Evolutionary conservation across 2,329 filamentous ascomycete genomes (phyloP).

Genomic region (Colletotrichum somersetense): DNA sequence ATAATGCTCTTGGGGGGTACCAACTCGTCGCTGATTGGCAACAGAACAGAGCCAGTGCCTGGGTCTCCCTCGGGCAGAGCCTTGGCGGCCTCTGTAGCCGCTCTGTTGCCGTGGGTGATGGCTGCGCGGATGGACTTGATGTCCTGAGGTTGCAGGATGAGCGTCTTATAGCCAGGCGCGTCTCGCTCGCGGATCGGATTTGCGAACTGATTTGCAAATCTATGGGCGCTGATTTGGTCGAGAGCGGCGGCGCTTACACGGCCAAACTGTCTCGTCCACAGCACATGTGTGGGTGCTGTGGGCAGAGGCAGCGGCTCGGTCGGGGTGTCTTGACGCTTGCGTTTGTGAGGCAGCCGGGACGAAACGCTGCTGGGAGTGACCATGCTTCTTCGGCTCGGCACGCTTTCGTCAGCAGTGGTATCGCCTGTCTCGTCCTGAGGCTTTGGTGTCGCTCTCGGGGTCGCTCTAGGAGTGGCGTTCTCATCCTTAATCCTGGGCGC

Average conservation of each 20-base stretch:
- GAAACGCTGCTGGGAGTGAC: conserved; percentile 54
- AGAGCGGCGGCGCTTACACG: conserved; percentile 79
- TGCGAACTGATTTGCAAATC: conserved; percentile 83
- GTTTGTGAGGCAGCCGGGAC: conserved; percentile 59
- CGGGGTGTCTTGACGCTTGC: conserved; percentile 69
- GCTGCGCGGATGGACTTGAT: conserved; percentile 82
- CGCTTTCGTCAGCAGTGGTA: conserved; percentile 67
- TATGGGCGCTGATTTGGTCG: conserved; percentile 82
- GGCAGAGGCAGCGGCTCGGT: conserved; percentile 56
- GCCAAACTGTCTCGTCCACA: conserved; percentile 81
- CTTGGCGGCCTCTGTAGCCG: conserved; percentile 70
- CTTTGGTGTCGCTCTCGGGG: conserved; percentile 52
- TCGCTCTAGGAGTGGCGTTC: conserved; percentile 58
- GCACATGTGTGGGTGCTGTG: conserved; percentile 74
- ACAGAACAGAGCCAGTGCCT: conserved; percentile 68
- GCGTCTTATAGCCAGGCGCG: conserved; percentile 80
- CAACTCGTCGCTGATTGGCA: conserved; percentile 81
- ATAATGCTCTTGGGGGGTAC: conserved; percentile 90
- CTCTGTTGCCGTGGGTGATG: conserved; percentile 78
- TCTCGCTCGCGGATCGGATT: conserved; percentile 80
- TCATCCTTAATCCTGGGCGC: conserved; percentile 69
- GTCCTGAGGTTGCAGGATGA: conserved; percentile 81
- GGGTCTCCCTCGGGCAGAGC: conserved; percentile 72
- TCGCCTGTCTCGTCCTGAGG: conserved; percentile 68
- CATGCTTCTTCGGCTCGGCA: conserved; percentile 54